Evolutionary conservation across 106 monocot species (phyloP).

Genomic region (Acanthochlamys bracteata): DNA sequence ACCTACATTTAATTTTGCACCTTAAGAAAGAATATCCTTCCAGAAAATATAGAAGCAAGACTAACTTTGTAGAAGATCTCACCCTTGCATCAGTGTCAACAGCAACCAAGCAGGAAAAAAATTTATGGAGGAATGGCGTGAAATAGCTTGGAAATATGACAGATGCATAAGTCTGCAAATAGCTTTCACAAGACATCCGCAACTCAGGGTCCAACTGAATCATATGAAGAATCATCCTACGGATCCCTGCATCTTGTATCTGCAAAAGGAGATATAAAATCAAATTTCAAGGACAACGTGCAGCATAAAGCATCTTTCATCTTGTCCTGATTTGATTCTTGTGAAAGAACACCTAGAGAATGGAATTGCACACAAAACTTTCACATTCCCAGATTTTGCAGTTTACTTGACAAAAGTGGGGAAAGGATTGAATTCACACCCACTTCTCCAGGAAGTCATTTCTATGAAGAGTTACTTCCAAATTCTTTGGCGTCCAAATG

Average conservation of each 20-base stretch:
- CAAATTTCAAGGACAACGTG: neutral
- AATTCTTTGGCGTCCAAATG: too few relatives aligned
- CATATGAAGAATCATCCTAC: constrained; percentile 97
- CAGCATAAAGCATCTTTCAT: neutral
- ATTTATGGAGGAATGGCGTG: constrained; percentile 84
- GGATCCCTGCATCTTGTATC: constrained; percentile 86
- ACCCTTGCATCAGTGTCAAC: constrained; percentile 90
- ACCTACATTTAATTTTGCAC: constrained; percentile 34
- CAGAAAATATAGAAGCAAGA: too few relatives aligned
- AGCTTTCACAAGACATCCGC: constrained; percentile 75
- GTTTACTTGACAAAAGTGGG: too few relatives aligned
- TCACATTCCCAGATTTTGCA: too few relatives aligned
- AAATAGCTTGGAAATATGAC: constrained; percentile 83
- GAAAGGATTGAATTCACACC: too few relatives aligned
- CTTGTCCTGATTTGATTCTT: too few relatives aligned
- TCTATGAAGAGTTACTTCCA: too few relatives aligned
- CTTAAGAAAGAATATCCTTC: too few relatives aligned
- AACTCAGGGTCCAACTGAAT: constrained; percentile 90
- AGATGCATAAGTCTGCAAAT: constrained; percentile 74
- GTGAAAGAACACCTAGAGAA: too few relatives aligned
- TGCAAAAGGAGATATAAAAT: constrained; percentile 19
- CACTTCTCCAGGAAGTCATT: too few relatives aligned
- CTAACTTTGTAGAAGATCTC: too few relatives aligned
- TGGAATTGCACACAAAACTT: too few relatives aligned
- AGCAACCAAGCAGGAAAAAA: constrained; percentile 86